Evolutionary conservation across 2,329 filamentous ascomycete genomes (phyloP).

Genomic region (Ophioceras dolichostomum): DNA sequence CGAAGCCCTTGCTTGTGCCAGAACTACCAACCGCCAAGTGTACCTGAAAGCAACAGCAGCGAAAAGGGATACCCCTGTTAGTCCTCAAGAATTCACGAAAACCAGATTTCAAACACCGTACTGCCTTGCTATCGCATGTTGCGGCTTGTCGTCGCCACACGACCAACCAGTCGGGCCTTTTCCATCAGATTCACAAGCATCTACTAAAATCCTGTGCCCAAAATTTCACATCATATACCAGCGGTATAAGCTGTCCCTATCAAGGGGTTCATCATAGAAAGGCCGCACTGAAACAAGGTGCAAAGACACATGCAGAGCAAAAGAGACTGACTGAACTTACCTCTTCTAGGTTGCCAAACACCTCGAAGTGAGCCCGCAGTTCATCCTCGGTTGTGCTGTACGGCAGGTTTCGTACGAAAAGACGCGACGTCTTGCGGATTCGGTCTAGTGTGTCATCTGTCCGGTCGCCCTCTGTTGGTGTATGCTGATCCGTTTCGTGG

Average conservation of each 20-base stretch:
- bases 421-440: slow-evolving; percentile 59
- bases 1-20: slow-evolving; percentile 77
- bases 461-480: slow-evolving; percentile 9
- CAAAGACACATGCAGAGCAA: no score
- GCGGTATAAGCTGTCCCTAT: slow-evolving; percentile 99
- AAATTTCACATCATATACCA: slow-evolving; percentile 80
- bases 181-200: slow-evolving; percentile 82
- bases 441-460: slow-evolving; percentile 30
- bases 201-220: slow-evolving; percentile 99
- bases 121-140: no score
- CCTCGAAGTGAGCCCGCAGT: slow-evolving; percentile 56
- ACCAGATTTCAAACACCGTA: no score
- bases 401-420: slow-evolving; percentile 83
- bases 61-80: slow-evolving; percentile 6
- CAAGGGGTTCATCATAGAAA: slow-evolving; percentile 86
- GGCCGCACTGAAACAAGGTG: slow-evolving; percentile 4
- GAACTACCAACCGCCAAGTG: slow-evolving; percentile 68
- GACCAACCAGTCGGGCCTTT: slow-evolving; percentile 8
- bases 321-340: slow-evolving; percentile 42
- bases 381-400: slow-evolving; percentile 72
- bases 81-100: background rate
- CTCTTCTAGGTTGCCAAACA: slow-evolving; percentile 72
- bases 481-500: background rate
- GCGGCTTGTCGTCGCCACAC: slow-evolving; percentile 7
- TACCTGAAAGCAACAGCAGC: slow-evolving; percentile 44